These are phyloP conservation scores for Typha latifolia DNA, from an alignment of 176 grass and related monocot species.

Conservation along the genomic window DNA sequence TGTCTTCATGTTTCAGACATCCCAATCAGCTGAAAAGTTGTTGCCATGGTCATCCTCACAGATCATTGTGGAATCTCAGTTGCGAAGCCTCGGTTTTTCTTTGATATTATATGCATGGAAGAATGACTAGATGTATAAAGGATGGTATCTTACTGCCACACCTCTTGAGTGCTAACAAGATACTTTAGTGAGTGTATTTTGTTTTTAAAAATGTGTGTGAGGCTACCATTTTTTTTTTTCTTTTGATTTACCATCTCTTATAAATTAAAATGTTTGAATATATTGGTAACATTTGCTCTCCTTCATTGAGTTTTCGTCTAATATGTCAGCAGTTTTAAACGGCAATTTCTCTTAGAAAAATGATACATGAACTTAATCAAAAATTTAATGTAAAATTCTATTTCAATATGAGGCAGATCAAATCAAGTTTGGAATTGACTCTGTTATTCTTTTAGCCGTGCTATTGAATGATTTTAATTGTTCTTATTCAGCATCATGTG, in stretches of 20 bases:
- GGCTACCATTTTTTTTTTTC: slow-evolving; percentile 44
- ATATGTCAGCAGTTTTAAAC: background rate
- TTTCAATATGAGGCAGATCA: too few relatives aligned
- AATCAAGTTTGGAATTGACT: too few relatives aligned
- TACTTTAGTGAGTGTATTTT: slow-evolving; percentile 29
- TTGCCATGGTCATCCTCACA: slow-evolving; percentile 41
- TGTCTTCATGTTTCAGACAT: slow-evolving; percentile 64
- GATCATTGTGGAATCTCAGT: slow-evolving; percentile 41
- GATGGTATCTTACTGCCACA: slow-evolving; percentile 25
- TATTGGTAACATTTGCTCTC: slow-evolving; percentile 23
- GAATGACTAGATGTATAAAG: slow-evolving; percentile 42
- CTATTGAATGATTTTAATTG: too few relatives aligned
- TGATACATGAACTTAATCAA: too few relatives aligned
- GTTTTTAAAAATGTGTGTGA: slow-evolving; percentile 27
- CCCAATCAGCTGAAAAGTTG: slow-evolving; percentile 47
- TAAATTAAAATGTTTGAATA: slow-evolving; percentile 31
- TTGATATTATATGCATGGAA: slow-evolving; percentile 61
- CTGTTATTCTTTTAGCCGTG: too few relatives aligned
- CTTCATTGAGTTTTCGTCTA: background rate
- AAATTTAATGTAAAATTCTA: too few relatives aligned
- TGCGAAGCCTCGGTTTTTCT: slow-evolving; percentile 47
- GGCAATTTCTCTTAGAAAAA: too few relatives aligned
- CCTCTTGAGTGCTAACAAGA: slow-evolving; percentile 45
- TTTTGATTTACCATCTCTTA: slow-evolving; percentile 24
- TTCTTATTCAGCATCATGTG: too few relatives aligned